phyloP scores from a whole-genome alignment of 768 basidiomycete species.

The Lenzites betulinus region DNA sequence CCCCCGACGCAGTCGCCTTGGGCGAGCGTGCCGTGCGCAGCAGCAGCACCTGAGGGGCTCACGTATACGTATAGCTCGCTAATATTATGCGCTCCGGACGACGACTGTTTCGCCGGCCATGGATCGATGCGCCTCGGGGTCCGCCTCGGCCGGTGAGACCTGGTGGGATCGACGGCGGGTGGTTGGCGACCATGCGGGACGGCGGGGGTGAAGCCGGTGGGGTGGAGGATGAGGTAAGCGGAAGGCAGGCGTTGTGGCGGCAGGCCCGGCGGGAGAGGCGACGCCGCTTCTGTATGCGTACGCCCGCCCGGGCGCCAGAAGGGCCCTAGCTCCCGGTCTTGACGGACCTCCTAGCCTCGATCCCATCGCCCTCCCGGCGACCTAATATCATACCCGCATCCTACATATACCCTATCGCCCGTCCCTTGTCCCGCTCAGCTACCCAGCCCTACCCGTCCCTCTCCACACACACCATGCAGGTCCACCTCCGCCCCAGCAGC shows the following conservation, averaged over 20 bases:
- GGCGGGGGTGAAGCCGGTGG: conserved; percentile 19
- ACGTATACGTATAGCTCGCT: too few relatives aligned
- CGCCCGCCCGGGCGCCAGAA: conserved; percentile 15
- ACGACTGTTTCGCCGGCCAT: too few relatives aligned
- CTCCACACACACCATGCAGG: conserved; percentile 13
- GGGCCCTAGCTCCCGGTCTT: conserved; percentile 9
- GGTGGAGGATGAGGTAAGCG: conserved; percentile 19
- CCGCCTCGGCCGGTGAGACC: too few relatives aligned
- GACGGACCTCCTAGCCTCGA: conserved; percentile 16
- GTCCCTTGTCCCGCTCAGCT: background rate
- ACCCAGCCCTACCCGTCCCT: background rate
- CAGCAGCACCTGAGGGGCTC: too few relatives aligned
- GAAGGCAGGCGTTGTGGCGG: conserved; percentile 23
- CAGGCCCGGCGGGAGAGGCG: conserved; percentile 15
- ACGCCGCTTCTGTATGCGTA: conserved; percentile 13
- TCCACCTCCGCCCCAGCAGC: conserved; percentile 18
- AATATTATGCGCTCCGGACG: too few relatives aligned
- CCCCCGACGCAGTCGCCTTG: conserved; percentile 13
- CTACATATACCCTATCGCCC: conserved; percentile 11
- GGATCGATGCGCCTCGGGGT: too few relatives aligned
- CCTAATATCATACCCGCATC: conserved; percentile 6
- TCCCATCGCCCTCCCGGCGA: conserved; percentile 13
- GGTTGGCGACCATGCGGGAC: conserved; percentile 1
- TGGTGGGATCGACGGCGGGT: too few relatives aligned
- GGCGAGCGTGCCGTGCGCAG: conserved; percentile 8